A percentile compares a stretch with the other conserved stretches of the same genome.
phyloP scores from a whole-genome alignment of 2,329 filamentous ascomycete species.

The Colletotrichum orbiculare region DNA sequence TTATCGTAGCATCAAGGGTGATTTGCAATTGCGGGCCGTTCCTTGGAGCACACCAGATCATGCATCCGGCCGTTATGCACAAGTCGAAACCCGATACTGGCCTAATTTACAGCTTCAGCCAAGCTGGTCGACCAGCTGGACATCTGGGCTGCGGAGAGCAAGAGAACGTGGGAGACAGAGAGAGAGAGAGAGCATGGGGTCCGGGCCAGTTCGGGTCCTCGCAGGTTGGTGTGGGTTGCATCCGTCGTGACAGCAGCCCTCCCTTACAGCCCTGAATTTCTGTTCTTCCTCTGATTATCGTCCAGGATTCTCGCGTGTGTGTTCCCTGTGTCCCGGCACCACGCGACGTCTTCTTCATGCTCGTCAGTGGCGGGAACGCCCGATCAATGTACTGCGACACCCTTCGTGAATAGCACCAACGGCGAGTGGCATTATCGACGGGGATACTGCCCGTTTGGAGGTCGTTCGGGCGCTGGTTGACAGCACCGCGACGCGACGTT shows the following conservation, averaged over 20 bases:
- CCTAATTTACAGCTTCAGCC: conserved; percentile 15
- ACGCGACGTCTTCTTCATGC: conserved; percentile 13
- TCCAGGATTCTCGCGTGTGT: no score
- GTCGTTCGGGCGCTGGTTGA: conserved; percentile 7
- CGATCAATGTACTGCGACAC: conserved; percentile 13
- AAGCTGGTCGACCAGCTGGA: no score
- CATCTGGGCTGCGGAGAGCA: no score
- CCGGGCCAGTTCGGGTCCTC: neutral
- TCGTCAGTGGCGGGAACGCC: neutral
- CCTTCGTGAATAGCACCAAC: conserved; percentile 2
- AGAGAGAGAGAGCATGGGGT: neutral
- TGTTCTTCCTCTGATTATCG: neutral
- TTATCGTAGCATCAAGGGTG: conserved; percentile 4
- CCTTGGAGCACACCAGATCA: conserved; percentile 30
- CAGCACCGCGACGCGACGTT: conserved; percentile 1
- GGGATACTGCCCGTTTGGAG: conserved; percentile 11
- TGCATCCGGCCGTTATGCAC: neutral
- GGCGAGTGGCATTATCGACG: conserved; percentile 19
- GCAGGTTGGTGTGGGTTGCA: conserved; percentile 16
- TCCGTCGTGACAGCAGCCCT: conserved; percentile 23
- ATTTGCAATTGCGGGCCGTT: conserved; percentile 28
- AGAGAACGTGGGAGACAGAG: neutral
- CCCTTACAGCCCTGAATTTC: conserved; percentile 22
- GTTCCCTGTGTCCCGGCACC: neutral
- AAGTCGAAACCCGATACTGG: neutral